Evolutionary conservation across 345 rosid genomes (phyloP).

Genomic region (Corchorus olitorius): DNA sequence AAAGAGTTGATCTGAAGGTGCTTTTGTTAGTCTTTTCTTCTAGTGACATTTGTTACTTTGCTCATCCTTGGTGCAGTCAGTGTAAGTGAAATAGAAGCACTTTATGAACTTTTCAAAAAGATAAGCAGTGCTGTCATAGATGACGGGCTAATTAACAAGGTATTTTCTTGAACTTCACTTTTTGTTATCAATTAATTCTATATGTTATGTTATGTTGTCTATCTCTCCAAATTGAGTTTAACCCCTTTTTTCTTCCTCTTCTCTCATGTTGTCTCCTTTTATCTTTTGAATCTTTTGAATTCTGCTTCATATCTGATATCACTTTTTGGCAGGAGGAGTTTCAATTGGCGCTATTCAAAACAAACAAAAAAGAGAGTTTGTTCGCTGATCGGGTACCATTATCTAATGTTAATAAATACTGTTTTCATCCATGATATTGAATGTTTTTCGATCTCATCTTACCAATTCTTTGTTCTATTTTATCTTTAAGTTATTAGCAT

Average conservation of each 20-base stretch:
- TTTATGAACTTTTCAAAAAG: constrained; percentile 97
- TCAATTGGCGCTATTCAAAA: constrained; percentile 94
- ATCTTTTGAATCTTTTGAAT: background rate
- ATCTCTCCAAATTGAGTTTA: background rate
- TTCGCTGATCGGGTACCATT: constrained; percentile 91
- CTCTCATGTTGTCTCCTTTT: background rate
- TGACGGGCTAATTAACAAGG: constrained; percentile 97
- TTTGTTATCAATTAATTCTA: background rate
- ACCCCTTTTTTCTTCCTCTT: background rate
- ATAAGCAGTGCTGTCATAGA: constrained; percentile 99
- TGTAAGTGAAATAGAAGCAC: constrained; percentile 98
- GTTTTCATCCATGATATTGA: background rate
- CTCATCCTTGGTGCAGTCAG: constrained; percentile 62
- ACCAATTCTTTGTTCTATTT: background rate
- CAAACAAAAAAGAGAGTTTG: constrained; percentile 95
- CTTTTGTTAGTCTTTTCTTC: constrained; percentile 3
- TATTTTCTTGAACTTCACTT: constrained; percentile 17
- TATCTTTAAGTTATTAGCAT: background rate
- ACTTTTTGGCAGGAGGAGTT: constrained; percentile 79
- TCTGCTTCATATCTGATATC: background rate
- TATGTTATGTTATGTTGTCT: constrained; percentile 10
- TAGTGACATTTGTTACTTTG: constrained; percentile 24
- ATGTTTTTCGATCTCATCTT: background rate
- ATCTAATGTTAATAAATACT: constrained; percentile 7
- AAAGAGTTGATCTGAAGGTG: too few relatives aligned